These are phyloP conservation scores for Colletotrichum magnum DNA, from an alignment of 2,329 filamentous ascomycete genomes.

Conservation along the genomic window DNA sequence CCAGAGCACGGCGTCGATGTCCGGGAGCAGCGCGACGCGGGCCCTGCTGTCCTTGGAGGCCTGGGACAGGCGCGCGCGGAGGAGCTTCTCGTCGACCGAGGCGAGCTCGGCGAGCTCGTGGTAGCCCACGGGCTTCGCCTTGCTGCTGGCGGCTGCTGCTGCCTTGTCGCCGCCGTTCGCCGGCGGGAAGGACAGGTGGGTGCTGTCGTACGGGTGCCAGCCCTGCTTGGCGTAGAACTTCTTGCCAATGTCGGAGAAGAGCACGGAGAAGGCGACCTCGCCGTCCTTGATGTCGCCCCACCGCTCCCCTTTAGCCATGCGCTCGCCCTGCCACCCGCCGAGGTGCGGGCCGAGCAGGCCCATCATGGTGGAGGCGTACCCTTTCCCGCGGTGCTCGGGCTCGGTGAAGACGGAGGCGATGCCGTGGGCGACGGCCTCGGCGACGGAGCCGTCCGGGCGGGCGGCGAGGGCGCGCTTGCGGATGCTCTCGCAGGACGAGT, in stretches of 20 bases:
- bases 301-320: conserved; percentile 43
- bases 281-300: conserved; percentile 42
- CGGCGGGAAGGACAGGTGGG: conserved; percentile 77
- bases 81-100: conserved; percentile 72
- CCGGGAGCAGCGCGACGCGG: conserved; percentile 77
- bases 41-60: conserved; percentile 56
- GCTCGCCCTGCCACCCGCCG: conserved; percentile 51
- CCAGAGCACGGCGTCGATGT: conserved; percentile 79
- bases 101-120: conserved; percentile 75
- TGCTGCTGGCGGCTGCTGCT: conserved; percentile 35
- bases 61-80: conserved; percentile 67
- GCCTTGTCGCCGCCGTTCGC: conserved; percentile 23
- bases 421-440: conserved; percentile 77
- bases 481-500: conserved; percentile 76
- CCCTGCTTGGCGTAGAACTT: conserved; percentile 83
- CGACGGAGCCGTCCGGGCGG: conserved; percentile 49
- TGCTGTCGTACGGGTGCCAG: conserved; percentile 82
- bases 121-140: conserved; percentile 65
- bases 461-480: conserved; percentile 70
- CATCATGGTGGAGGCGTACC: conserved; percentile 86
- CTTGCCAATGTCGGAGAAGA: conserved; percentile 91
- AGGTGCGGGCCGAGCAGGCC: conserved; percentile 69
- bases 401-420: conserved; percentile 86
- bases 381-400: conserved; percentile 75
- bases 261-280: conserved; percentile 75